Conservation (phyloP, 139 green algal species). For the Desmodesmus armatus region DNA sequence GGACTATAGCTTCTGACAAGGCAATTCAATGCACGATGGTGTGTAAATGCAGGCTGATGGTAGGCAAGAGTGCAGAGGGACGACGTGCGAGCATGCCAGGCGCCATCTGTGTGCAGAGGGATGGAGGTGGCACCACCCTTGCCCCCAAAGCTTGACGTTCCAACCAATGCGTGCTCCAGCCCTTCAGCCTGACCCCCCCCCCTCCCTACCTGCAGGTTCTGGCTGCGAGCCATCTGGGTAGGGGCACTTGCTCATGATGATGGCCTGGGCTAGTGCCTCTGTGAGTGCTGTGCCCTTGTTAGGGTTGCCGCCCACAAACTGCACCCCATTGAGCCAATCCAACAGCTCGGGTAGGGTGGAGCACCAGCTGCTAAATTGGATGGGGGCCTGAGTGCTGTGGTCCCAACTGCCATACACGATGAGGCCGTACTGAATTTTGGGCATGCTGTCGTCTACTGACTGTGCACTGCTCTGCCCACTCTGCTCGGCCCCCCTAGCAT, state of each 20-base stretch:
- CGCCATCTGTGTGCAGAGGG: too few species aligned
- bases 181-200: too few species aligned
- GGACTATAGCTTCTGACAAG: too few species aligned
- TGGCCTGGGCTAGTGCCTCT: slow-evolving; percentile 30
- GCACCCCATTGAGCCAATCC: slow-evolving; percentile 31
- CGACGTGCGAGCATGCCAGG: too few species aligned
- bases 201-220: slow-evolving; percentile 14
- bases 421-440: slow-evolving; percentile 12
- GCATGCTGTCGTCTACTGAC: neutral
- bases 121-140: too few species aligned
- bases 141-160: too few species aligned
- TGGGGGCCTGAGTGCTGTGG: slow-evolving; percentile 22
- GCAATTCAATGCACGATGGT: too few species aligned
- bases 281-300: slow-evolving; percentile 34
- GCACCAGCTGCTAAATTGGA: slow-evolving; percentile 23
- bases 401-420: slow-evolving; percentile 25
- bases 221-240: slow-evolving; percentile 28
- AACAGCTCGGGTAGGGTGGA: neutral
- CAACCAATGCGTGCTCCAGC: too few species aligned
- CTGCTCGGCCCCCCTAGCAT: neutral
- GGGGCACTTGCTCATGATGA: slow-evolving; percentile 38
- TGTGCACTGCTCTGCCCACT: neutral
- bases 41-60: too few species aligned
- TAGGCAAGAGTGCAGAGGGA: too few species aligned
- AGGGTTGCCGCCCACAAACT: slow-evolving; percentile 37